Percentiles rank a stretch among this genome's conserved stretches.
These are phyloP conservation scores for Phytophthora tubulina DNA, from an alignment of 352 stramenopile genomes.

Conservation along the genomic window DNA sequence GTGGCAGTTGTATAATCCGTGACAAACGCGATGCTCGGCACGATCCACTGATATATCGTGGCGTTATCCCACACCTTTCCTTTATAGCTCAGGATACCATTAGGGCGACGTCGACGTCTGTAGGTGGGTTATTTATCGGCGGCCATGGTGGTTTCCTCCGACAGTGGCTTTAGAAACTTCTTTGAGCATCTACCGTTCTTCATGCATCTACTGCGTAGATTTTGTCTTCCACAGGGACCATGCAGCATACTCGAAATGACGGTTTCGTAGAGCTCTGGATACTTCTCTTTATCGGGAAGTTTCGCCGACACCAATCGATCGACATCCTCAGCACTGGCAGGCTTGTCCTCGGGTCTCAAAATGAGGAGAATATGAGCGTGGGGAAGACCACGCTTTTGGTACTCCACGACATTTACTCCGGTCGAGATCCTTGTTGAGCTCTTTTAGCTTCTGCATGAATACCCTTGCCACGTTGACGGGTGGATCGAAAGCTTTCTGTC, in stretches of 20 bases:
- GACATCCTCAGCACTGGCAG: constrained; percentile 6
- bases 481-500: constrained; percentile 26
- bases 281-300: constrained; percentile 24
- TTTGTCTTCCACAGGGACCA: constrained; percentile 13
- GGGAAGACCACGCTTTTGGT: constrained; percentile 57
- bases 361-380: constrained; percentile 64
- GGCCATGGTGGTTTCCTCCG: neutral
- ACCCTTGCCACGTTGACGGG: constrained; percentile 31
- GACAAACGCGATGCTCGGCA: constrained; percentile 69
- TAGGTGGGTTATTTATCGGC: constrained; percentile 5
- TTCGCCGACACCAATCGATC: constrained; percentile 35
- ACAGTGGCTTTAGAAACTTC: constrained; percentile 30
- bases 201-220: constrained; percentile 22
- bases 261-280: constrained; percentile 20
- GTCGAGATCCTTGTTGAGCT: constrained; percentile 40
- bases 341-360: constrained; percentile 43
- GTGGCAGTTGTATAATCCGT: constrained; percentile 63
- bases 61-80: constrained; percentile 24
- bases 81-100: neutral
- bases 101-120: neutral
- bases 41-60: constrained; percentile 52
- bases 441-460: constrained; percentile 36
- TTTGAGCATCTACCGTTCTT: constrained; percentile 38
- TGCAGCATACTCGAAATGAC: constrained; percentile 28
- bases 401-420: constrained; percentile 52